A percentile compares a stretch with the other conserved stretches of the same genome.
Evolutionary conservation across 108 stramenopile species (phyloP).

Genomic region (Chaetoceros tenuissimus): DNA sequence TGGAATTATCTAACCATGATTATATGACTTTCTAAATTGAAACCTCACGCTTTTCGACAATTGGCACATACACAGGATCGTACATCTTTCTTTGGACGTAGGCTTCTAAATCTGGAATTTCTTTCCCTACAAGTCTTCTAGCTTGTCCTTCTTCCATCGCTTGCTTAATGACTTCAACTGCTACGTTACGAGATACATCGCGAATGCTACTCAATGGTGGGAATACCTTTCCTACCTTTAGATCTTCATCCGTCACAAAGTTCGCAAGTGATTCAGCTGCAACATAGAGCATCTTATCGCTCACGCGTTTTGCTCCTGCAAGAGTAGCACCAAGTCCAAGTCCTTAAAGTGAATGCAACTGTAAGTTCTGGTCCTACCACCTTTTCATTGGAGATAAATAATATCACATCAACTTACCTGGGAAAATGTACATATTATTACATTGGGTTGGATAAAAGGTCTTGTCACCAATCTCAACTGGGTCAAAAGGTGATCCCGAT

Average conservation of each 20-base stretch:
- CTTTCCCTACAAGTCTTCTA: slow-evolving; percentile 43
- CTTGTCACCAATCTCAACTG: slow-evolving; percentile 72
- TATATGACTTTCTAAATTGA: slow-evolving; percentile 35
- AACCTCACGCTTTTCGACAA: slow-evolving; percentile 64
- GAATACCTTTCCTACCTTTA: slow-evolving; percentile 78
- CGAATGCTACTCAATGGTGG: slow-evolving; percentile 80
- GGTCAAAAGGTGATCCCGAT: slow-evolving; percentile 93
- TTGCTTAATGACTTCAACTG: slow-evolving; percentile 81
- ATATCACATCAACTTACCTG: too few relatives aligned
- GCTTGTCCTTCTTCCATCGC: slow-evolving; percentile 69
- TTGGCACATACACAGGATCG: slow-evolving; percentile 77
- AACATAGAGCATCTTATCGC: slow-evolving; percentile 86
- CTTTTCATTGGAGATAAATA: too few relatives aligned
- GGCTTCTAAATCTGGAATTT: slow-evolving; percentile 43
- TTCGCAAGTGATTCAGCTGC: slow-evolving; percentile 84
- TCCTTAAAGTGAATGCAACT: too few relatives aligned
- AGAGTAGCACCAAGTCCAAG: slow-evolving; percentile 84
- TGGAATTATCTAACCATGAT: too few relatives aligned
- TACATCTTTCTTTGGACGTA: slow-evolving; percentile 80
- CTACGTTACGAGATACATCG: slow-evolving; percentile 77
- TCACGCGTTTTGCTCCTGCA: slow-evolving; percentile 72
- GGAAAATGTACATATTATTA: slow-evolving; percentile 74
- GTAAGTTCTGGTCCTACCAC: too few relatives aligned
- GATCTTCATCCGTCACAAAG: slow-evolving; percentile 67
- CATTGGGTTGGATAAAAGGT: slow-evolving; percentile 84